Percentiles rank a stretch among this genome's conserved stretches.
phyloP scores from a whole-genome alignment of 192 early-diverging fungal species.

The Dissophora ornata region DNA sequence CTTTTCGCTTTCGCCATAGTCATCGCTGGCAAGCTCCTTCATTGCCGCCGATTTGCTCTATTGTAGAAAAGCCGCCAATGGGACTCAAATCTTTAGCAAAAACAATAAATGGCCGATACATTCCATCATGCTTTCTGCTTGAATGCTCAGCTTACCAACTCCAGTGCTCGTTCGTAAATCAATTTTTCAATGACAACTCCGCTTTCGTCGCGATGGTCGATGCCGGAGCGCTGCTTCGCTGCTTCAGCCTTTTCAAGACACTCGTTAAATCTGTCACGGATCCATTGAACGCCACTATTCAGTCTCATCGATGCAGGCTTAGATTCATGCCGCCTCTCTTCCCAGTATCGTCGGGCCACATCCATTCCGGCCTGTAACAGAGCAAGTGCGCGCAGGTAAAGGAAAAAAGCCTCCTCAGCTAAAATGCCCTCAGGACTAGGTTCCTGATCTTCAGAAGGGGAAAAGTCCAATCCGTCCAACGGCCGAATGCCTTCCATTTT shows the following conservation, averaged over 20 bases:
- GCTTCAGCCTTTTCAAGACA: slow-evolving; percentile 87
- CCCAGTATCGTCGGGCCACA: slow-evolving; percentile 68
- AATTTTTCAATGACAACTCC: slow-evolving; percentile 73
- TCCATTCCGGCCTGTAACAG: slow-evolving; percentile 69
- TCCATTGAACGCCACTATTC: slow-evolving; percentile 83
- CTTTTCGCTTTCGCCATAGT: slow-evolving; percentile 74
- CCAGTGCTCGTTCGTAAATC: slow-evolving; percentile 79
- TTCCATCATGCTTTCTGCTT: too few species aligned
- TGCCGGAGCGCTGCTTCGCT: slow-evolving; percentile 62
- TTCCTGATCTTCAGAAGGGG: slow-evolving; percentile 41
- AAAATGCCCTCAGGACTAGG: slow-evolving; percentile 54
- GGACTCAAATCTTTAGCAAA: background rate
- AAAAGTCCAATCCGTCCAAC: slow-evolving; percentile 26
- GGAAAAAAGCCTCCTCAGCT: slow-evolving; percentile 76
- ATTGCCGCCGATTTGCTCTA: slow-evolving; percentile 71
- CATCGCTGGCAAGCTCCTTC: slow-evolving; percentile 72
- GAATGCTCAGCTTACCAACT: slow-evolving; percentile 65
- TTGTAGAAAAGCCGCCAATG: background rate
- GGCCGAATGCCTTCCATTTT: slow-evolving; percentile 69
- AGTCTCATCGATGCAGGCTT: slow-evolving; percentile 53
- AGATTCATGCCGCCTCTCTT: slow-evolving; percentile 55
- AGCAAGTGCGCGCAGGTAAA: slow-evolving; percentile 76
- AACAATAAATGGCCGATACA: background rate
- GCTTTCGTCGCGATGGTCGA: slow-evolving; percentile 64
- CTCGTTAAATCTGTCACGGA: slow-evolving; percentile 90